phyloP scores from a whole-genome alignment of 768 basidiomycete species.

The Nidularia pulvinata region DNA sequence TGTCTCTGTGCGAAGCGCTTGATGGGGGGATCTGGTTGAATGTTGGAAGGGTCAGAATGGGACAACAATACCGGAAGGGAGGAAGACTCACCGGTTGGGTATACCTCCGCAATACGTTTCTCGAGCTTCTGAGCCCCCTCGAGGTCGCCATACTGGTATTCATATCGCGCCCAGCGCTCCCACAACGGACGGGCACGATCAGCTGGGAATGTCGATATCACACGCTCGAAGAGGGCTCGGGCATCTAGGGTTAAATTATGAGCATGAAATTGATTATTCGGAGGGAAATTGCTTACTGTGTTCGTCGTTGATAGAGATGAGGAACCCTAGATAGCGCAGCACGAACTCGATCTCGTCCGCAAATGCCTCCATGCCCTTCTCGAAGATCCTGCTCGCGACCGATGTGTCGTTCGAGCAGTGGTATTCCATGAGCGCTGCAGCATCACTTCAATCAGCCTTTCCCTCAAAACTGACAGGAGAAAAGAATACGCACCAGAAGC shows the following conservation, averaged over 20 bases:
- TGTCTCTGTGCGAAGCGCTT: constrained; percentile 90
- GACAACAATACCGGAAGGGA: neutral
- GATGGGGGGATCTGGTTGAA: constrained; percentile 76
- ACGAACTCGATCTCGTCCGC: constrained; percentile 85
- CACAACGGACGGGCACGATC: constrained; percentile 86
- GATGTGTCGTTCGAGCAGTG: constrained; percentile 79
- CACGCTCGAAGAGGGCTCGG: constrained; percentile 91
- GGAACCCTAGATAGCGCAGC: constrained; percentile 86
- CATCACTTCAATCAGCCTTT: neutral
- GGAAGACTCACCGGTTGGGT: constrained; percentile 67
- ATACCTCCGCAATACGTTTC: constrained; percentile 84
- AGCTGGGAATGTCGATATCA: constrained; percentile 74
- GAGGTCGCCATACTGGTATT: constrained; percentile 94
- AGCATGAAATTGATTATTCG: too few species aligned
- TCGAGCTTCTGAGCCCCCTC: constrained; percentile 89
- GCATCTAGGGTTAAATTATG: constrained; percentile 61
- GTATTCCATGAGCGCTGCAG: constrained; percentile 90
- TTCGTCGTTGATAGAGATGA: constrained; percentile 94
- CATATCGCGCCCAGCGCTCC: constrained; percentile 96
- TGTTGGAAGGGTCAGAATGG: constrained; percentile 3
- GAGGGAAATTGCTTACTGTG: constrained; percentile 63
- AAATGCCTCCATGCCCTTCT: constrained; percentile 87
- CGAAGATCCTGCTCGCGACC: constrained; percentile 91
- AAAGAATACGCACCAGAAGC: constrained; percentile 73
- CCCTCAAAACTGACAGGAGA: constrained; percentile 2